Conservation (phyloP, 169 alveolate species). For the Eimeria acervulina region DNA sequence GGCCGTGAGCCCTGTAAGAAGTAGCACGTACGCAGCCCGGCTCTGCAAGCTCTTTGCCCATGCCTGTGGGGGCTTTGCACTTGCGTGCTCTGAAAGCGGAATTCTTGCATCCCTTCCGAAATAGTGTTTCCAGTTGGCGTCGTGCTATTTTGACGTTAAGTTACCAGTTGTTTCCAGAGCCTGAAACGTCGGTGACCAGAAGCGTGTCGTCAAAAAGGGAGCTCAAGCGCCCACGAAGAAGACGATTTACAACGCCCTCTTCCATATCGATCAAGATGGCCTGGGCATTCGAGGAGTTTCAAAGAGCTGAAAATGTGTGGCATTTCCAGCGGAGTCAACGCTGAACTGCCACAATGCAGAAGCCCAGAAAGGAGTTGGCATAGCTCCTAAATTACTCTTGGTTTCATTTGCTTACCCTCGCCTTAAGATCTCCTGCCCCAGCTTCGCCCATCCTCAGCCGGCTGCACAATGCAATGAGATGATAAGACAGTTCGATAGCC, state of each 20-base stretch:
- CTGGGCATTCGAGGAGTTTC: constrained; percentile 63
- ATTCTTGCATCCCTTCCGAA: constrained; percentile 86
- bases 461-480: background rate
- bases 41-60: background rate
- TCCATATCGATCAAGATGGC: constrained; percentile 98
- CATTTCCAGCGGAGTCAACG: background rate
- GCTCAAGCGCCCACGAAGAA: constrained; percentile 94
- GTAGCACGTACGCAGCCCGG: no score
- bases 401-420: constrained; percentile 14
- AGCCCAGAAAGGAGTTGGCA: background rate
- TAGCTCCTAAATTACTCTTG: background rate
- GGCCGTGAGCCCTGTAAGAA: constrained; percentile 78
- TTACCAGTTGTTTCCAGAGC: constrained; percentile 99
- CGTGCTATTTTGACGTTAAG: constrained; percentile 2
- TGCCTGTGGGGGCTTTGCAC: background rate
- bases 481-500: background rate
- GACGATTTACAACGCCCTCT: constrained; percentile 96
- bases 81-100: background rate
- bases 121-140: background rate
- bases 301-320: background rate
- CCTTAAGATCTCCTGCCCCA: constrained; percentile 12
- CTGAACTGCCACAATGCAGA: background rate
- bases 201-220: constrained; percentile 94
- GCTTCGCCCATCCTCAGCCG: constrained; percentile 15
- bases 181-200: constrained; percentile 96